phyloP scores from a whole-genome alignment of 177 flowering plant species.

The Vitis hybrid region DNA sequence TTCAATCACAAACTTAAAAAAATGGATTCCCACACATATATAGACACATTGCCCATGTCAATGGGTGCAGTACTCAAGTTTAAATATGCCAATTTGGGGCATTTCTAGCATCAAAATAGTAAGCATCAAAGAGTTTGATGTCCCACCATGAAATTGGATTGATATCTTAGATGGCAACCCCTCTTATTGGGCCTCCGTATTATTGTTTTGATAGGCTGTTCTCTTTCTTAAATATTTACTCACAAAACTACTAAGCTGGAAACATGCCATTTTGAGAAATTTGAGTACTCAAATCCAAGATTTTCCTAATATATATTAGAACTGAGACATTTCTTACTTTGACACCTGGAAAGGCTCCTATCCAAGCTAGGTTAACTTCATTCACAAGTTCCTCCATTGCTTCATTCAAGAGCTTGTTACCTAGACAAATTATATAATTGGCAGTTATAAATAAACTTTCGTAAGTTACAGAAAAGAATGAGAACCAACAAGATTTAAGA shows the following conservation, averaged over 20 bases:
- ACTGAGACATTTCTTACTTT: constrained; percentile 23
- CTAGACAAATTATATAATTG: constrained; percentile 16
- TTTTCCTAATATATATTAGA: not conserved
- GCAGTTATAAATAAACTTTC: constrained; percentile 3
- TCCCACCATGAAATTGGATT: too few relatives aligned
- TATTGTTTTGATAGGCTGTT: too few relatives aligned
- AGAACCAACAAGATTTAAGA: not conserved
- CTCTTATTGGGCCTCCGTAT: too few relatives aligned
- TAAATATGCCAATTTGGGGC: not conserved
- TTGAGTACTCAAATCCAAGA: not conserved
- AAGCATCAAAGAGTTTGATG: too few relatives aligned
- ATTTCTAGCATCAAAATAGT: not conserved
- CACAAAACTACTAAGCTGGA: not conserved
- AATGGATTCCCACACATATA: not conserved
- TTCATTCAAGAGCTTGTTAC: constrained; percentile 31
- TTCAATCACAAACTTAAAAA: not conserved
- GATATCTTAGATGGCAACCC: too few relatives aligned
- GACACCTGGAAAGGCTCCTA: constrained; percentile 45
- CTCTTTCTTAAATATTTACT: not conserved
- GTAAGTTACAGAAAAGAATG: not conserved
- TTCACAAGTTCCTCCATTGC: constrained; percentile 25
- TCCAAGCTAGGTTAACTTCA: constrained; percentile 35
- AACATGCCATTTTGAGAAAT: not conserved
- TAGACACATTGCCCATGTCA: not conserved
- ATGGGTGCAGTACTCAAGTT: not conserved